Percentiles rank a stretch among this genome's conserved stretches.
Conservation (phyloP, 495 filamentous ascomycete species). For the Bryoglossum gracile region DNA sequence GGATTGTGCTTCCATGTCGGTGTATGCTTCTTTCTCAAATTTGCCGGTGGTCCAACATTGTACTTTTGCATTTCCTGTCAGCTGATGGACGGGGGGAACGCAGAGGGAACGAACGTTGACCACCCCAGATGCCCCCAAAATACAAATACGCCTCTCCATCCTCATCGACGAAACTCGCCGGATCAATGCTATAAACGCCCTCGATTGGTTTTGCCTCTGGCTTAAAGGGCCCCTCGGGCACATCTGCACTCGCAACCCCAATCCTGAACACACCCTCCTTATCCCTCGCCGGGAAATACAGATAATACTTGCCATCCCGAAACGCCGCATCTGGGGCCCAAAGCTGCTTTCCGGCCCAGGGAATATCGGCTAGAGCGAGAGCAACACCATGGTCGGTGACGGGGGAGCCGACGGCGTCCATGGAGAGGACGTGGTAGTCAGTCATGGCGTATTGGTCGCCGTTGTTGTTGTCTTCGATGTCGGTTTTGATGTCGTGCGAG, state of each 20-base stretch:
- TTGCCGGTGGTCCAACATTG: slow-evolving; percentile 42
- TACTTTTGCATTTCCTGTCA: slow-evolving; percentile 8
- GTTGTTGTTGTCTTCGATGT: slow-evolving; percentile 64
- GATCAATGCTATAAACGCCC: slow-evolving; percentile 57
- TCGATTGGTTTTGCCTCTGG: slow-evolving; percentile 35
- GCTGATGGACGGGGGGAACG: background rate
- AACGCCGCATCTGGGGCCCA: slow-evolving; percentile 59
- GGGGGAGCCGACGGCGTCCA: slow-evolving; percentile 38
- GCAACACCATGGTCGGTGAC: slow-evolving; percentile 54
- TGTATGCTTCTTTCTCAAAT: slow-evolving; percentile 36
- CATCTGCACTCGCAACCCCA: slow-evolving; percentile 47
- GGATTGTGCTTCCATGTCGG: slow-evolving; percentile 15
- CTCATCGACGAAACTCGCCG: slow-evolving; percentile 56
- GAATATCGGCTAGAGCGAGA: slow-evolving; percentile 45
- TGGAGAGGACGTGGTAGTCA: slow-evolving; percentile 60
- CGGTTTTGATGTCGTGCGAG: slow-evolving; percentile 55
- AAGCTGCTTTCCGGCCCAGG: slow-evolving; percentile 57
- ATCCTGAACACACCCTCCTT: slow-evolving; percentile 56
- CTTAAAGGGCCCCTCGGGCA: slow-evolving; percentile 50
- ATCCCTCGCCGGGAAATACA: slow-evolving; percentile 58
- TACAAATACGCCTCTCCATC: slow-evolving; percentile 55
- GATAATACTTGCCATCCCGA: slow-evolving; percentile 54
- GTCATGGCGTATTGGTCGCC: slow-evolving; percentile 79
- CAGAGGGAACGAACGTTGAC: slow-evolving; percentile 41
- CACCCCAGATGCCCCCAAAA: slow-evolving; percentile 66